A percentile compares a stretch with the other conserved stretches of the same genome.
These are phyloP conservation scores for Bacterosira constricta DNA, from an alignment of 108 stramenopile species.

Conservation along the genomic window DNA sequence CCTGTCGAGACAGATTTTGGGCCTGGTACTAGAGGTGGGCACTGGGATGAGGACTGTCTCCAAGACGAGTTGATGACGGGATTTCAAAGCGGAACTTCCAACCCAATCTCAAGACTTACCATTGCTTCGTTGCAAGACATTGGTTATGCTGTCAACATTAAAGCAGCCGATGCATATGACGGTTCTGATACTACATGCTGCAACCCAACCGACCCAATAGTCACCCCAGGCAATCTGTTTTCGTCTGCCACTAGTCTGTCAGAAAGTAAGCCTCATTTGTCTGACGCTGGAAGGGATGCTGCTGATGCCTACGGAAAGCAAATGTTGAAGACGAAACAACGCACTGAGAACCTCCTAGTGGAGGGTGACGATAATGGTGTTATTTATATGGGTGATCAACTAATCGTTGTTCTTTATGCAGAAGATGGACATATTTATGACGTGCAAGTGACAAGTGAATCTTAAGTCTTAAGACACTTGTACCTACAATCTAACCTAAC, in stretches of 20 bases:
- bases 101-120: slow-evolving; percentile 32
- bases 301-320: neutral
- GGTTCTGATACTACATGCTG: neutral
- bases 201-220: no score
- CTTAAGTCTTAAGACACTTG: no score
- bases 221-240: no score
- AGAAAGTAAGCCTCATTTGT: neutral
- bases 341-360: neutral
- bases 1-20: slow-evolving; percentile 41
- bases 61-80: slow-evolving; percentile 50
- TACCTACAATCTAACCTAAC: no score
- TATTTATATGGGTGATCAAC: neutral
- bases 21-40: slow-evolving; percentile 25
- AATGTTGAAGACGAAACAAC: neutral
- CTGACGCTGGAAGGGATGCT: neutral
- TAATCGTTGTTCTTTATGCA: neutral
- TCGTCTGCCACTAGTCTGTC: neutral
- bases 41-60: slow-evolving; percentile 49
- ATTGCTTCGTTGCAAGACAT: slow-evolving; percentile 41
- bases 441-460: no score
- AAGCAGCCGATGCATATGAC: slow-evolving; percentile 17
- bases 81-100: no score
- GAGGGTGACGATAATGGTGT: neutral
- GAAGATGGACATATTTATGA: neutral
- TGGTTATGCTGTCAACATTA: slow-evolving; percentile 33